phyloP scores from a whole-genome alignment of 1,284 basidiomycete genomes.

The Xerocomus minutiporus region DNA sequence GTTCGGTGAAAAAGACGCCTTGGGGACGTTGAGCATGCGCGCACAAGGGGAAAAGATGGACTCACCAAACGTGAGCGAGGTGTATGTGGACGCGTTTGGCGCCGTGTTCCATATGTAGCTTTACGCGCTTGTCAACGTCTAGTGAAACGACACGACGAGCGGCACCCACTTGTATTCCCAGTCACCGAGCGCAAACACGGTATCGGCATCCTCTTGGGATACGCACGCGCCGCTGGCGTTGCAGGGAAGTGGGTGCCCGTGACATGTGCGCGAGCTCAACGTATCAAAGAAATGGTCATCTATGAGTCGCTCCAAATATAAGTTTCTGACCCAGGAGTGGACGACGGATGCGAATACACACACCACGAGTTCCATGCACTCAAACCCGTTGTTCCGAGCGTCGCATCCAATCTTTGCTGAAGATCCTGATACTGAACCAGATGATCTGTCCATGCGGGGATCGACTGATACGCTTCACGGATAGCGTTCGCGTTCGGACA shows the following conservation, averaged over 20 bases:
- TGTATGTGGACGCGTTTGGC: slow-evolving; percentile 41
- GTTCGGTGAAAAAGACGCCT: slow-evolving; percentile 38
- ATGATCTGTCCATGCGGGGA: slow-evolving; percentile 50
- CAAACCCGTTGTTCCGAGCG: slow-evolving; percentile 43
- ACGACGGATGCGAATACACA: slow-evolving; percentile 16
- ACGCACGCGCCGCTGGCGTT: slow-evolving; percentile 44
- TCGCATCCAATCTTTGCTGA: slow-evolving; percentile 39
- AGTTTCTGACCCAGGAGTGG: not conserved
- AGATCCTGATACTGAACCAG: slow-evolving; percentile 39
- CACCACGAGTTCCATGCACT: slow-evolving; percentile 48
- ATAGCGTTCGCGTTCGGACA: slow-evolving; percentile 46
- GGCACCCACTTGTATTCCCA: slow-evolving; percentile 48
- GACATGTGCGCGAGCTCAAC: slow-evolving; percentile 47
- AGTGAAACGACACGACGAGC: not conserved
- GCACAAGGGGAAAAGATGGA: not conserved
- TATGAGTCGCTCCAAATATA: slow-evolving; percentile 10
- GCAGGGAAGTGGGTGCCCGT: slow-evolving; percentile 47
- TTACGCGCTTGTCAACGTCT: not conserved
- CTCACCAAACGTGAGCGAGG: slow-evolving; percentile 46
- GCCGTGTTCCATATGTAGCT: slow-evolving; percentile 52
- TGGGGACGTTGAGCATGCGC: slow-evolving; percentile 7
- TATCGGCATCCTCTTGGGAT: slow-evolving; percentile 40
- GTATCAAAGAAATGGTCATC: slow-evolving; percentile 48
- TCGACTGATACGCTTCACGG: slow-evolving; percentile 42
- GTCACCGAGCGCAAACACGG: slow-evolving; percentile 41